Base-by-base conservation (phyloP, 176 grass and related monocot species). In the Tuctoria greenei region DNA sequence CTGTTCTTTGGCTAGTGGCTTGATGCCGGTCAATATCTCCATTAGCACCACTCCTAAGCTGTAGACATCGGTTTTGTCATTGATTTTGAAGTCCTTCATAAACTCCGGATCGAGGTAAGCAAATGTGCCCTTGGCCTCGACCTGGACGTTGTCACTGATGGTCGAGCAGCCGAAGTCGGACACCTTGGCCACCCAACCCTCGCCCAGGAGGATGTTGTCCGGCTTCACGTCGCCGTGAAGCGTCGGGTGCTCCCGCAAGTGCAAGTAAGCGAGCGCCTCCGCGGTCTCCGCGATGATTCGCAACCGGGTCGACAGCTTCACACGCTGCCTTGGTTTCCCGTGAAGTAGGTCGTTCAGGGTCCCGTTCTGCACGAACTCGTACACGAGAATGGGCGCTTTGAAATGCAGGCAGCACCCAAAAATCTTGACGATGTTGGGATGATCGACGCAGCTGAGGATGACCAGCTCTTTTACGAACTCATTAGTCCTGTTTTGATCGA, bases 141-240 rank as follows among this genome's bases (percentile, higher is more conserved):
- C 77, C n/a, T 70, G 41, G 8, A 24, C 45, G 38, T 75, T 60
- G 5, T 47, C 49, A 0, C 66, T 21, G 3, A 88, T 12, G 0
- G 31, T 72, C 0, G 85, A 88, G 26, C 79, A 80, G 4, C 79
- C 85, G 7, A 87, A 87, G 43, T 87, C 85, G 0, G 79, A 72
- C 20, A 87, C 45, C 55, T 87, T 87, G 12, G 66, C 40, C 0
- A 9, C 17, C 13, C 49, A 82, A 16, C 70, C 55, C 1, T 72
- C 6, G 18, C 75, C 58, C 3, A 78, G 35, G 13, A 87, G 72
- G 18, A 87, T 77, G 60, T 87, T 87, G 12, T 70, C 61, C 0
- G 78, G 41, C 39, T 87, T 87, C 43, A 87, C 84, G 34, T 87
- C 84, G 8, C 78, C 77, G 36, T 82, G 78, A 10, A 83, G 18